Evolutionary conservation across 495 filamentous ascomycete species (phyloP).

Genomic region (Tuber calosporum): DNA sequence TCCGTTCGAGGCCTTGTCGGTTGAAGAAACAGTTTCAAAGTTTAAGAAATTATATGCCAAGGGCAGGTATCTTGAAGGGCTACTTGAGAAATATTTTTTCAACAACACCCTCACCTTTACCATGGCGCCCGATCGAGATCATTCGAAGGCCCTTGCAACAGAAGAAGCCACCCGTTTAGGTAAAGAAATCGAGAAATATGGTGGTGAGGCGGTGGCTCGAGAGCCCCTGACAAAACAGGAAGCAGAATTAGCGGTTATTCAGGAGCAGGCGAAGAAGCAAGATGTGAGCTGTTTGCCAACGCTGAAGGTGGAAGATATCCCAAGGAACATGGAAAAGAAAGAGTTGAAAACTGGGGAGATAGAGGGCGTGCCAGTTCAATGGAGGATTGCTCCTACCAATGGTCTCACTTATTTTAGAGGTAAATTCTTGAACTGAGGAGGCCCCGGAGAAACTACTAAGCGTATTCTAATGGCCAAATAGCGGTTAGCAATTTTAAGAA

Average conservation of each 20-base stretch:
- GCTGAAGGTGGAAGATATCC: conserved; percentile 79
- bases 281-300: conserved; percentile 84
- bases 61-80: conserved; percentile 69
- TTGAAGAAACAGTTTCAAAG: conserved; percentile 74
- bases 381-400: conserved; percentile 88
- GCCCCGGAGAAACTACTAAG: background rate
- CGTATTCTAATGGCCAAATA: conserved; percentile 8
- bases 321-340: conserved; percentile 64
- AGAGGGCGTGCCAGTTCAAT: conserved; percentile 66
- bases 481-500: conserved; percentile 67
- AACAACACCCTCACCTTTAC: conserved; percentile 86
- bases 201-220: conserved; percentile 62
- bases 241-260: conserved; percentile 69
- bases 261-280: conserved; percentile 70
- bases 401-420: conserved; percentile 91
- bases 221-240: conserved; percentile 65
- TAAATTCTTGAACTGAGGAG: background rate
- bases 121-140: conserved; percentile 76
- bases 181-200: conserved; percentile 56
- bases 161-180: conserved; percentile 68
- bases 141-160: conserved; percentile 62
- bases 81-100: conserved; percentile 83
- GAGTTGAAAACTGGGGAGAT: conserved; percentile 61
- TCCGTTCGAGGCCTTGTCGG: conserved; percentile 80
- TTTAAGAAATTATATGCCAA: conserved; percentile 60